Base-by-base conservation (phyloP, 2,329 filamentous ascomycete species). In the Pestalotiopsis sp. region DNA sequence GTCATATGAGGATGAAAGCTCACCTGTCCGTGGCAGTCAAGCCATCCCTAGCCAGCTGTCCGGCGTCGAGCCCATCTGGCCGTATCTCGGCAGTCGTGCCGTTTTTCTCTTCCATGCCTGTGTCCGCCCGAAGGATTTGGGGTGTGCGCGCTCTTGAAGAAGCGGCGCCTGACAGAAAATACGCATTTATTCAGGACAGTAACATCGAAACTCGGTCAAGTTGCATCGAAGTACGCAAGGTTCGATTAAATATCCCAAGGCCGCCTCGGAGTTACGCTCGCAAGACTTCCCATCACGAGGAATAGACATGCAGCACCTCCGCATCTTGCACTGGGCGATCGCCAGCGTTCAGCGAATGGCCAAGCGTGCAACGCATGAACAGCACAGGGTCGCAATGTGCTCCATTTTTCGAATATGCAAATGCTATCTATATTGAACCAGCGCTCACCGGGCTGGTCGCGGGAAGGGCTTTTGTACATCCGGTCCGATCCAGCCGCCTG, bases 1-100 rank as follows among this genome's bases (percentile, higher is more conserved):
- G 17, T 9, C n/a, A 52, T n/a, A 62, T 62, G 27, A 25, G 1
- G 59, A n/a, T 17, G 31, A 3, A 31, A 39, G 4, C 31, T 36
- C 68, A 85, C 81, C 81, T 78, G 69, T 87, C 84, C 5, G 85
- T 86, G 4, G 83, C 84, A 3, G 77, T 78, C 62, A 83, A 79
- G 13, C 84, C 84, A 23, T 62, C 59, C 41, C 31, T 38, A 11
- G 59, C 59, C 14, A 62, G 11, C 11, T 62, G 23, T 14, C 27
- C 36, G 31, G 59, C 59, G 23, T 62, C 59, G n/a, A 62, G n/a
- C 36, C 36, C 31, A 2, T 25, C 27, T 11, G 27, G 17, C 36
- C 36, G 27, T 12, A 36, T 12, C 4, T 62, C 59, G 12, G n/a
- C 59, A n/a, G 27, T 25, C 27, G 59, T 25, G 14, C 14, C 14